Evolutionary conservation across 2,329 filamentous ascomycete genomes (phyloP).

Genomic region (Cordyceps javanica): DNA sequence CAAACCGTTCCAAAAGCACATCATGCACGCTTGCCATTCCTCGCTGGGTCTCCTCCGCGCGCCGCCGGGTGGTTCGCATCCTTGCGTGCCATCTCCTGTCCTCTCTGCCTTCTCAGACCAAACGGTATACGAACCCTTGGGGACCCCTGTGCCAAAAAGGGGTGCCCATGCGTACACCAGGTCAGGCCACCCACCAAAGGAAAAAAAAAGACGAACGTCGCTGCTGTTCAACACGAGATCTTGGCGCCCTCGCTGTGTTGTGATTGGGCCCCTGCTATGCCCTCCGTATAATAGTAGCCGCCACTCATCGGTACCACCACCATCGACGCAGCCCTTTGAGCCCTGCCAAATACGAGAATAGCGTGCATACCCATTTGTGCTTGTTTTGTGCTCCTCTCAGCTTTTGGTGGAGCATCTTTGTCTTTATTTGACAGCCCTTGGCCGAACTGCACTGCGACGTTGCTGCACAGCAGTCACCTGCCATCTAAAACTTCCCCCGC

Average conservation of each 20-base stretch:
- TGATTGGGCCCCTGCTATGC: slow-evolving; percentile 5
- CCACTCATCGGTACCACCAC: background rate
- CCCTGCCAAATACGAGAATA: slow-evolving; percentile 1
- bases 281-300: background rate
- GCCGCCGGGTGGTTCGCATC: too few relatives aligned
- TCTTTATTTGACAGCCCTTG: background rate
- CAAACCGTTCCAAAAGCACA: background rate
- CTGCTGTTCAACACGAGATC: slow-evolving; percentile 11
- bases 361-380: background rate
- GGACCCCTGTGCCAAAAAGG: background rate
- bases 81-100: background rate
- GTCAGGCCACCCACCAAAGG: slow-evolving; percentile 1
- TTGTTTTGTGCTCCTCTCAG: too few relatives aligned
- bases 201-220: too few relatives aligned
- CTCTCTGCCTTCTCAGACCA: background rate
- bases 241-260: background rate
- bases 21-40: background rate
- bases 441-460: background rate
- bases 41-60: too few relatives aligned
- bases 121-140: background rate
- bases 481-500: background rate
- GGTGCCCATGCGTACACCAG: background rate
- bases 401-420: background rate
- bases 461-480: background rate
- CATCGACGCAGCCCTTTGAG: background rate